Conservation (phyloP, 2,329 filamentous ascomycete species). For the Trichoderma sp. region DNA sequence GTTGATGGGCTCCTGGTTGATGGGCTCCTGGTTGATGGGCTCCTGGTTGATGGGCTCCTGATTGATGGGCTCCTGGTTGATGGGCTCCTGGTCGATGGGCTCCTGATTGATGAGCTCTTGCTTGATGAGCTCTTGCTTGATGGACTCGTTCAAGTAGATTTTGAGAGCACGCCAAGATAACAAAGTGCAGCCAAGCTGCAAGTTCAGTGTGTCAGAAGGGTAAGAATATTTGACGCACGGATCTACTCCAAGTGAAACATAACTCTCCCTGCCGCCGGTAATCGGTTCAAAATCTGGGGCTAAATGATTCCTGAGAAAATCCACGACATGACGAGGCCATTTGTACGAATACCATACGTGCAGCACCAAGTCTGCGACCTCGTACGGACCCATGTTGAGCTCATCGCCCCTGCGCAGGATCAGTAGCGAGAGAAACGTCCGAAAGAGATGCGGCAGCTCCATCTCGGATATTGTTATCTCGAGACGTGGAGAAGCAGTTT, state of each 20-base stretch:
- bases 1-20: no score
- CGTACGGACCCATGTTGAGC: slow-evolving; percentile 13
- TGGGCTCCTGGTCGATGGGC: no score
- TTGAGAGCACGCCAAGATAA: background rate
- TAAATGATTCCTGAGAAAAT: background rate
- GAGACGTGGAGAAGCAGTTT: slow-evolving; percentile 27
- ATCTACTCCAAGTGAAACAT: background rate
- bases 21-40: background rate
- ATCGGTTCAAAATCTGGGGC: background rate
- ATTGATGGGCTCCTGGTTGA: no score
- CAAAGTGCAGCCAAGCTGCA: background rate
- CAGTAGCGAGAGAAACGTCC: slow-evolving; percentile 26
- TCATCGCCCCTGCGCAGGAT: slow-evolving; percentile 9
- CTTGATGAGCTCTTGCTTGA: no score
- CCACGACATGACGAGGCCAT: slow-evolving; percentile 22
- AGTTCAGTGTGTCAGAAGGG: background rate
- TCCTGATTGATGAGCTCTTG: no score
- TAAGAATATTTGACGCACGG: background rate
- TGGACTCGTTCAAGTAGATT: no score
- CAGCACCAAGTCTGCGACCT: slow-evolving; percentile 31
- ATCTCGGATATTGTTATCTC: slow-evolving; percentile 25
- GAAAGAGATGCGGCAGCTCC: background rate
- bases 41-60: no score
- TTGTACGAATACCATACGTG: slow-evolving; percentile 35
- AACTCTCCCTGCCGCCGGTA: no score